These are phyloP conservation scores for Oryza glaberrima DNA, from an alignment of 176 grass and related monocot species.

Conservation along the genomic window DNA sequence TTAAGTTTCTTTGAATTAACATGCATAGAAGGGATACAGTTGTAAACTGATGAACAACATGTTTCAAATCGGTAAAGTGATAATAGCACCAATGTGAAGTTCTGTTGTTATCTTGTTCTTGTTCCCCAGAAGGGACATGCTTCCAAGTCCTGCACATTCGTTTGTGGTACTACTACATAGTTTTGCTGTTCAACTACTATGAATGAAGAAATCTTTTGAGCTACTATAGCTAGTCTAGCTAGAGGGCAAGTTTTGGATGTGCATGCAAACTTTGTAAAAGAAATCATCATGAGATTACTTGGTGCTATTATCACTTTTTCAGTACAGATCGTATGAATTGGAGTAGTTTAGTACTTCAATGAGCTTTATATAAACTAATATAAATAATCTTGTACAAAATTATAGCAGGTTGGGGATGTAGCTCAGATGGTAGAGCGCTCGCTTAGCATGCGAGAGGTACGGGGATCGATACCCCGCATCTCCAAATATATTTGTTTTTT, in stretches of 20 bases:
- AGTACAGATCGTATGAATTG: background rate
- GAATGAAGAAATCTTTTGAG: background rate
- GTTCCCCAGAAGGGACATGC: background rate
- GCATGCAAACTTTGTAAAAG: too few relatives aligned
- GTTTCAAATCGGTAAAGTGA: background rate
- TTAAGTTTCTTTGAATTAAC: slow-evolving; percentile 5
- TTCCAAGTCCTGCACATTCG: background rate
- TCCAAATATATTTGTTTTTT: slow-evolving; percentile 28
- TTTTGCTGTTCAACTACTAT: background rate
- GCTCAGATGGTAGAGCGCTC: slow-evolving; percentile 97
- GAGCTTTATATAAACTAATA: too few relatives aligned
- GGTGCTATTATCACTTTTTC: too few relatives aligned
- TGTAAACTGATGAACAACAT: slow-evolving; percentile 4
- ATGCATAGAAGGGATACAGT: slow-evolving; percentile 7
- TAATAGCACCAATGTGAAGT: background rate
- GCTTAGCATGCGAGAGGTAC: slow-evolving; percentile 96
- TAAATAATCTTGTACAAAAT: too few relatives aligned
- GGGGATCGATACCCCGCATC: slow-evolving; percentile 89
- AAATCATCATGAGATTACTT: too few relatives aligned
- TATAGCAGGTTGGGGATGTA: slow-evolving; percentile 55
- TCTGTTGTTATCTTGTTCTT: background rate
- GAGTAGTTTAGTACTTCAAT: too few relatives aligned
- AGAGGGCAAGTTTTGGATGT: background rate
- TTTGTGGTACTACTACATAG: background rate
- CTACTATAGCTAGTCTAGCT: background rate